Conservation (phyloP, 2,329 filamentous ascomycete species). For the Fusarium hostae region DNA sequence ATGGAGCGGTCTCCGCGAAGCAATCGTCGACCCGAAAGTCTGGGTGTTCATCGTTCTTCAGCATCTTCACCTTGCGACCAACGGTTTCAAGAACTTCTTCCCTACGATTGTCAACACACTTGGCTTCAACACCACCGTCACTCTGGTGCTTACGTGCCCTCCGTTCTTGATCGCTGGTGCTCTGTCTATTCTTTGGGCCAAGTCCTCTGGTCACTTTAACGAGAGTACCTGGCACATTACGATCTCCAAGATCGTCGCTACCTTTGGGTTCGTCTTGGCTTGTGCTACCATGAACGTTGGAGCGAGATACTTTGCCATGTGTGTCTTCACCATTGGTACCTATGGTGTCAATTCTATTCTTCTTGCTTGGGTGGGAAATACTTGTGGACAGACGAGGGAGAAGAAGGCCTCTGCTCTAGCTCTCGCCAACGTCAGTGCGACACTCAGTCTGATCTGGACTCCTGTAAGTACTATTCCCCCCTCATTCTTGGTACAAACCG, state of each 20-base stretch:
- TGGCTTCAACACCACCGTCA: conserved; percentile 59
- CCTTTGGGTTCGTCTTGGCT: conserved; percentile 42
- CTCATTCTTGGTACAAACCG: rapidly evolving
- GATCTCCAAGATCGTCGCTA: conserved; percentile 52
- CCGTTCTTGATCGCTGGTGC: conserved; percentile 58
- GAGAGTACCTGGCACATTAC: conserved; percentile 34
- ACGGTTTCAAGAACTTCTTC: conserved; percentile 49
- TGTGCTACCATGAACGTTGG: conserved; percentile 43
- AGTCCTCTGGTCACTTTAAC: conserved; percentile 37
- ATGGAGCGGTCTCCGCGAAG: conserved; percentile 19
- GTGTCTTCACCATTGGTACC: conserved; percentile 52
- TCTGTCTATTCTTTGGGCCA: conserved; percentile 35
- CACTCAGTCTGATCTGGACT: conserved; percentile 37
- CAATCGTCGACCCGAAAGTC: conserved; percentile 40
- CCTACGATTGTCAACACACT: conserved; percentile 57
- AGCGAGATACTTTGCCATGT: conserved; percentile 46
- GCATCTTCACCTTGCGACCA: conserved; percentile 39
- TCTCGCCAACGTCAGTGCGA: conserved; percentile 36
- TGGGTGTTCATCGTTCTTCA: conserved; percentile 42
- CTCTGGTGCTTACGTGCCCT: conserved; percentile 61
- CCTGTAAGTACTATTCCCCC: conserved; percentile 4
- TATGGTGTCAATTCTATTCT: conserved; percentile 57
- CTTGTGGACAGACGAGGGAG: conserved; percentile 58
- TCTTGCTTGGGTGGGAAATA: conserved; percentile 55
- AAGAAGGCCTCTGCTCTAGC: conserved; percentile 59